Base-by-base conservation (phyloP, 164 flowering plant genomes). In the Macadamia integrifolia region DNA sequence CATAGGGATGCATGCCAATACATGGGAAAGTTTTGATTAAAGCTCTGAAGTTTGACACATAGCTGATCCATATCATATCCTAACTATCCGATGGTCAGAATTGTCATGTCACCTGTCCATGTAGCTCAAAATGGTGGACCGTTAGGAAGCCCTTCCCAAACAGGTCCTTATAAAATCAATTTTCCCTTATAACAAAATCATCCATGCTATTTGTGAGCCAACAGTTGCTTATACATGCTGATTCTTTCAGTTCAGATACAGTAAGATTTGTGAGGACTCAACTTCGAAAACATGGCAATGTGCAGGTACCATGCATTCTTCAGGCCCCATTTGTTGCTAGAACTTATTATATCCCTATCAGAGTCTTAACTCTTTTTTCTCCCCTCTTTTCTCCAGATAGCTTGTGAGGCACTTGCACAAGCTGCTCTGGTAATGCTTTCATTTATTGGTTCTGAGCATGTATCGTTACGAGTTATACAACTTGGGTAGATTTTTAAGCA, bases 401-500 rank as follows among this genome's bases (percentile, higher is more conserved):
- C 99, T 70, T 85, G 84, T 77, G 96, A 92, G 73, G 91, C 93
- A 57, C 92, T 92, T 68, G 98, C 87, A 10, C 83, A 73, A 64
- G 77, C 80, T 53, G 97, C 93, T 62, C 65, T 94, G 95, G 99
- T 92, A 85, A 78, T 52, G 17, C 57, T 46, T 65, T 59, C 30
- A 6, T 55, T 23, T 6, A 6, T 28, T 44, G 30, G 3, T 61
- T 53, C 2, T 59, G 68, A 35, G 69, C 15, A 13, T 53, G 46
- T 15, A 18, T 6, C n/a, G 43, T 44, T 28, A 23, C 6, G 53
- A 49, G 18, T 48, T 14, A 49, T 58, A 29, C 9, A n/a, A 23
- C 40, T 62, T 17, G 2, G 18, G 28, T 6, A 44, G 32, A 17
- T 62, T 56, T 29, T 32, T 28, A 63, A 12, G 50, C 62, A 64